Conservation (phyloP, 148 eudicot species). For the Dianthus caryophyllus region DNA sequence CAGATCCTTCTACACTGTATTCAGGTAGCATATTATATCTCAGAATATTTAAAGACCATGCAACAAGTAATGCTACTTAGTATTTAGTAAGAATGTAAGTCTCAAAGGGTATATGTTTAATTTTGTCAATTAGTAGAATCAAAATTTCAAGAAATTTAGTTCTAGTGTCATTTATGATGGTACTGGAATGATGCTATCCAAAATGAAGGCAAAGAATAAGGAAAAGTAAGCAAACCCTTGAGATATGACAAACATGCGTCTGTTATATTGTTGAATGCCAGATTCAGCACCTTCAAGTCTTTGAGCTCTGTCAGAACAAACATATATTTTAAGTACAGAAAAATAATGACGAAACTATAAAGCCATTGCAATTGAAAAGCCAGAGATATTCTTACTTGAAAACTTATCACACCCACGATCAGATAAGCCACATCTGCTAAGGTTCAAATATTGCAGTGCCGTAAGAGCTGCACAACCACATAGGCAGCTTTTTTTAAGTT, state of each 20-base stretch:
- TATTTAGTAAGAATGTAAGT: neutral
- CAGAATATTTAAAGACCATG: neutral
- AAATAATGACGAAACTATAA: neutral
- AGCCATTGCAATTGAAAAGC: conserved; percentile 2
- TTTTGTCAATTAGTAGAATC: neutral
- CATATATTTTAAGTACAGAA: neutral
- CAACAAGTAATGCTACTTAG: neutral
- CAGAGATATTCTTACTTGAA: conserved; percentile 45
- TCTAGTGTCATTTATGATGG: neutral
- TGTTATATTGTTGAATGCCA: conserved; percentile 84
- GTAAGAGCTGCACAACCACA: conserved; percentile 53
- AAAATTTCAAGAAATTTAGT: neutral
- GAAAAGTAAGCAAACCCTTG: conserved; percentile 46
- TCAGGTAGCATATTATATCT: neutral
- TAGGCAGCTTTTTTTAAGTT: neutral
- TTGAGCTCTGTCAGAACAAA: conserved; percentile 43
- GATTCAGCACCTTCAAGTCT: conserved; percentile 69
- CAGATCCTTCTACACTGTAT: neutral
- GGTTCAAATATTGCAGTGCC: conserved; percentile 70
- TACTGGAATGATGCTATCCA: neutral
- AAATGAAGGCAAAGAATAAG: neutral
- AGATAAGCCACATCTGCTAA: conserved; percentile 77
- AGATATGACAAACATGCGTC: conserved; percentile 72
- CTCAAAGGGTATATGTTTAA: neutral
- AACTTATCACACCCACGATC: conserved; percentile 78